Base-by-base conservation (phyloP, 2,329 filamentous ascomycete species). In the Diaporthe sp. region DNA sequence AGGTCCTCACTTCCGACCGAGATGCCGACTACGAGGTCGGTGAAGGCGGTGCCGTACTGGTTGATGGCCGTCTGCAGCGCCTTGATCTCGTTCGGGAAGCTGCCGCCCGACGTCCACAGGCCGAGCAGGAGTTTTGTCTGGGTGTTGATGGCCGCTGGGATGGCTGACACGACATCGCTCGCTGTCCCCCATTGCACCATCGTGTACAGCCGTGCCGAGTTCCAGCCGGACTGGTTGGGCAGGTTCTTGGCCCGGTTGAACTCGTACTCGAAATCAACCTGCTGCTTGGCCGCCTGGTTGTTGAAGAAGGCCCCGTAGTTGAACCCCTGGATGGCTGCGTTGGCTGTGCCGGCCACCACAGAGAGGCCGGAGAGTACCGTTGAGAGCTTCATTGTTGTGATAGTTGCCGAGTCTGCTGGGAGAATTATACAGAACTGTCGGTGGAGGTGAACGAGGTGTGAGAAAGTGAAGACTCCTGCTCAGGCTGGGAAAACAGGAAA, bases 1-100 rank as follows among this genome's bases (percentile, higher is more conserved):
- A 96, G 88, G 82, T 97, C 95, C 87, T 98, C 95, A 78, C 90
- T 94, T 77, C 95, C 95, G 69, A 97, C 91, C 0, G 94, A 96
- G 84, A 97, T 96, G 82, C 94, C 95, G 50, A 97, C 91, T 25
- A 93, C 86, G 79, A 97, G 91, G 61, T 88, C 85, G 10, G 85
- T 84, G 74, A 97, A 91, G 66, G 88, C 85, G 12, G 85, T 84
- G 74, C 94, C 94, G 82, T 95, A 95, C 80, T 91, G 87, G 67
- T 84, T 77, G 77, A 95, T 93, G 78, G 95, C 94, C 60, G 87
- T 84, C 82, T 90, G 89, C 64, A 98, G 88, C 13, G 95, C 95
- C 4, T 87, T 82, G 66, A 97, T 85, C 85, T 98, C 95, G 81
- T 95, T 93, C 82, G 88, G 84, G 82, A 97, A 92, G 25, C 82